Base-by-base conservation (phyloP, 768 basidiomycete genomes). In the Tulasnella sp. region DNA sequence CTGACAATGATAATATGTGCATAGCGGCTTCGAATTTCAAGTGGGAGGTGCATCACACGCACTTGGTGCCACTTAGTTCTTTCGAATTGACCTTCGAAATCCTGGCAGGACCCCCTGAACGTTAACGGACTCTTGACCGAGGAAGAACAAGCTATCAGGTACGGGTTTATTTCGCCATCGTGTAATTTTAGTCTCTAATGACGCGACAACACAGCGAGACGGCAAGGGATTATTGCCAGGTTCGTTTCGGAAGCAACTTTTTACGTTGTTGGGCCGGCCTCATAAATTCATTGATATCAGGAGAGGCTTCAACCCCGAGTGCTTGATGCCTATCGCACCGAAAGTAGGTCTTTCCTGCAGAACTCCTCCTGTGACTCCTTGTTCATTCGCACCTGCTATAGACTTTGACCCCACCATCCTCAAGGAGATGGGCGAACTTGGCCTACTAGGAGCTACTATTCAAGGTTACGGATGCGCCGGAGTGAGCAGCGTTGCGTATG, bases 381-480 rank as follows among this genome's bases (percentile, higher is more conserved):
- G 73, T 52, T 31, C 78, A 71, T 56, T 1, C n/a, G 5, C 24
- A 0, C 21, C 3, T 34, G 16, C 44, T 82, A 72, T 84, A 94
- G 94, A 93, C 83, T 97, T 95, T 85, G 89, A 96, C 85, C 88
- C 88, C 80, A 86, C 88, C 8, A 91, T 95, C 74, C 87, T 98
- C 31, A 90, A 91, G 12, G 95, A 97, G 84, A 98, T 98, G 97
- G 97, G 97, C 6, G 90, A 91, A 80, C 87, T 98, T 4, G 97
- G 97, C 2, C 86, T 98, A 19, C 88, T 99, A 1, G 97, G 97
- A 0, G 92, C 97, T 2, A 99, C 97, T 0, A 98, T 98, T 81
- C 85, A 92, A 80, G 97, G 95, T 0, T 98, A 98, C 81, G 96
- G 94, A 34, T 99, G 97, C 83, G 97, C 97, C 0, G 97, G 97